A percentile compares a stretch with the other conserved stretches of the same genome.
Evolutionary conservation across 768 basidiomycete genomes (phyloP).

Genomic region (Rhodotorula kratochvilovae): DNA sequence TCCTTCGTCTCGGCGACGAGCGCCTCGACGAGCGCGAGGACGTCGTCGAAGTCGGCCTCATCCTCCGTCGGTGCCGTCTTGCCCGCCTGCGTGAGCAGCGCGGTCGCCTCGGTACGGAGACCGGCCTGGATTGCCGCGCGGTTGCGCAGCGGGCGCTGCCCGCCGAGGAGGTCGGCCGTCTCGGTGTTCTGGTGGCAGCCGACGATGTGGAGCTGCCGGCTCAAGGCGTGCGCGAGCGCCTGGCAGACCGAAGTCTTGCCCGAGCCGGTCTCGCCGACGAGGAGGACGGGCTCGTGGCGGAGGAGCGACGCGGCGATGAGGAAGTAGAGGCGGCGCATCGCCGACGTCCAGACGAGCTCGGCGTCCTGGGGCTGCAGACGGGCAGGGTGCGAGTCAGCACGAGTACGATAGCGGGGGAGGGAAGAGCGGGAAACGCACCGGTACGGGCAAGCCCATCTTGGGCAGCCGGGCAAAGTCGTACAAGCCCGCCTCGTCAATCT

Average conservation of each 20-base stretch:
- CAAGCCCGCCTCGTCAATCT: constrained; percentile 65
- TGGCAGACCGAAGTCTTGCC: constrained; percentile 98
- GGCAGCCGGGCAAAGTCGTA: constrained; percentile 52
- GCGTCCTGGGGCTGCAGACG: constrained; percentile 6
- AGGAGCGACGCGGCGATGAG: constrained; percentile 77
- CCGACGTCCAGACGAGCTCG: constrained; percentile 78
- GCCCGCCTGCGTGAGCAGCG: neutral
- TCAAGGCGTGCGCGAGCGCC: constrained; percentile 65
- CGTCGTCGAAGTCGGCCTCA: constrained; percentile 34
- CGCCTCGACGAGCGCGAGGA: constrained; percentile 27
- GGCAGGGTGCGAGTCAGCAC: no score
- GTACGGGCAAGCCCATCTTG: constrained; percentile 39
- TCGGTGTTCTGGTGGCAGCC: constrained; percentile 99
- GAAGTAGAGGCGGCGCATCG: constrained; percentile 84
- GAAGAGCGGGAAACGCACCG: no score
- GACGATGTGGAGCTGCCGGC: constrained; percentile 63
- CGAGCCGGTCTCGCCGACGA: constrained; percentile 95
- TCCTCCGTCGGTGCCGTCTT: neutral
- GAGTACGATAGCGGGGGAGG: no score
- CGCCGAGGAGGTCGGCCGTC: constrained; percentile 92
- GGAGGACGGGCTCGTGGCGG: constrained; percentile 86
- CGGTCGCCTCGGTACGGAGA: constrained; percentile 41
- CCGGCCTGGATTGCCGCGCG: constrained; percentile 58
- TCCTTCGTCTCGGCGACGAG: constrained; percentile 2
- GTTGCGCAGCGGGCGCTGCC: constrained; percentile 80